Conservation (phyloP, 345 rosid species). For the Syzygium oleosum region DNA sequence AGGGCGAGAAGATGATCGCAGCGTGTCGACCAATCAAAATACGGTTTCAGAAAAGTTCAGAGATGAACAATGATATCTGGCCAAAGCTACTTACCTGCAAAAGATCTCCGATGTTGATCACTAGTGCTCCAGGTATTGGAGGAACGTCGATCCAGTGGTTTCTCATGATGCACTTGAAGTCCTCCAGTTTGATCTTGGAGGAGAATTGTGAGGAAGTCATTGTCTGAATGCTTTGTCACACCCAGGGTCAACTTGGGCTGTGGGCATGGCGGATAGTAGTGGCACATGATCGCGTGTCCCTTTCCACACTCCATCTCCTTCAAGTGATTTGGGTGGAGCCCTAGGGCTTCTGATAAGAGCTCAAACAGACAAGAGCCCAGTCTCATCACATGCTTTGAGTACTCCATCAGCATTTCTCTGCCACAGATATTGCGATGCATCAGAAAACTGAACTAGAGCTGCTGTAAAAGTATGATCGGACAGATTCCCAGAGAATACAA, state of each 20-base stretch:
- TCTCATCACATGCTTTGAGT: constrained; percentile 12
- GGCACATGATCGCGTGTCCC: constrained; percentile 20
- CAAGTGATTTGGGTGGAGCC: constrained; percentile 26
- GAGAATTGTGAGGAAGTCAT: constrained; percentile 34
- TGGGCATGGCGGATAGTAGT: constrained; percentile 44
- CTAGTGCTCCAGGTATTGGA: constrained; percentile 33
- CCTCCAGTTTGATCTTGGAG: constrained; percentile 45
- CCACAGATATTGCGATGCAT: neutral
- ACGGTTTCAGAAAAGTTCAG: neutral
- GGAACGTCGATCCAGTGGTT: constrained; percentile 40
- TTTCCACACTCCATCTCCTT: constrained; percentile 24
- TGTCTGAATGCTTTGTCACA: constrained; percentile 26
- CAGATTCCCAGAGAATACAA: neutral
- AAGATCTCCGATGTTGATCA: constrained; percentile 40
- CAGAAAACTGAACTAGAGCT: neutral
- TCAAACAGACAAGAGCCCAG: constrained; percentile 20
- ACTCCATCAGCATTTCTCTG: constrained; percentile 30
- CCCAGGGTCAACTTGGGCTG: constrained; percentile 41
- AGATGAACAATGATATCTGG: neutral
- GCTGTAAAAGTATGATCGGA: neutral
- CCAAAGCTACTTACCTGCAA: constrained; percentile 30
- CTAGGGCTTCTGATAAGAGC: constrained; percentile 39
- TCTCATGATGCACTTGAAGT: constrained; percentile 29
- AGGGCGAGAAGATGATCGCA: neutral
- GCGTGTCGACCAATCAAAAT: neutral